These are phyloP conservation scores for Sordaria brevicollis DNA, from an alignment of 495 filamentous ascomycete genomes.

Conservation along the genomic window DNA sequence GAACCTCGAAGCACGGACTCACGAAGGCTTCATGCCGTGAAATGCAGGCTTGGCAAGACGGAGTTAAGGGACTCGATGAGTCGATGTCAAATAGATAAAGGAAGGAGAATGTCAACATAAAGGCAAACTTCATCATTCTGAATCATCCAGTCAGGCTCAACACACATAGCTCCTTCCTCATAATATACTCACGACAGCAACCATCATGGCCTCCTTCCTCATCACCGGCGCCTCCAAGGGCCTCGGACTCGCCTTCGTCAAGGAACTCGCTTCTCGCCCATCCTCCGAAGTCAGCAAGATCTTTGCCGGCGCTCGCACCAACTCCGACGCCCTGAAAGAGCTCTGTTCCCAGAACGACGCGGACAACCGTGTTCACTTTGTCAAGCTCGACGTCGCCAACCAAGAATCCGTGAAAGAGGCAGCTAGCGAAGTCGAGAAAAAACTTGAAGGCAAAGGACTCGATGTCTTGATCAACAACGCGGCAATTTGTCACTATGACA, in stretches of 20 bases:
- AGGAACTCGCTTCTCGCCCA: conserved; percentile 20
- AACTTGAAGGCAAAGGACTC: conserved; percentile 20
- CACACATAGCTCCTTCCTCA: too few relatives aligned
- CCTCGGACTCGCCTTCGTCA: conserved; percentile 28
- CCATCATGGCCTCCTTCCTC: conserved; percentile 11
- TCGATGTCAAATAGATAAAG: too few relatives aligned
- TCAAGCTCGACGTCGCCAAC: conserved; percentile 23
- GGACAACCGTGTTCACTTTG: conserved; percentile 17
- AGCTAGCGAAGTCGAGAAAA: conserved; percentile 16
- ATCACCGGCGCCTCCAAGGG: conserved; percentile 33
- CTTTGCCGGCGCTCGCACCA: not conserved
- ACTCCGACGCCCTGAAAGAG: conserved; percentile 18
- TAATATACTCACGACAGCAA: too few relatives aligned
- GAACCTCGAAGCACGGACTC: too few relatives aligned
- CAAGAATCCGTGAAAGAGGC: conserved; percentile 21
- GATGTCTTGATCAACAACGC: conserved; percentile 24
- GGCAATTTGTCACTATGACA: conserved; percentile 13
- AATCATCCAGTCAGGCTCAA: too few relatives aligned
- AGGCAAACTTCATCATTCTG: too few relatives aligned
- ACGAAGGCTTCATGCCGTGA: too few relatives aligned
- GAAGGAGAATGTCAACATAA: too few relatives aligned
- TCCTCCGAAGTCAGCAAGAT: conserved; percentile 13
- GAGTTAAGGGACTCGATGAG: too few relatives aligned
- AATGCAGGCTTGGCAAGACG: too few relatives aligned
- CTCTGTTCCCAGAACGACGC: conserved; percentile 13